Conservation (phyloP, 2,329 filamentous ascomycete genomes). For the Capronia americana region DNA sequence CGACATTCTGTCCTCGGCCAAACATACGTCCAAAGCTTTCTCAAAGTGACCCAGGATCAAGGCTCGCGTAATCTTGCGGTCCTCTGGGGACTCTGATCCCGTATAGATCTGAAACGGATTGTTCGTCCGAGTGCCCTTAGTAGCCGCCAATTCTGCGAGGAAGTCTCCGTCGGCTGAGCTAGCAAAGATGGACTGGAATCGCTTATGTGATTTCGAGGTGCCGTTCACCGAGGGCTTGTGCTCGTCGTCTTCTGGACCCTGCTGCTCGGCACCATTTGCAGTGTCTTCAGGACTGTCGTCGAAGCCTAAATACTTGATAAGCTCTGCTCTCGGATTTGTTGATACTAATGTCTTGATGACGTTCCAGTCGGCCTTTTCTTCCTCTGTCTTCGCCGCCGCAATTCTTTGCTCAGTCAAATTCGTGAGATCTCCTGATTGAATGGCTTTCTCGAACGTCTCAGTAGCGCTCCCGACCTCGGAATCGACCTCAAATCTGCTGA, state of each 20-base stretch:
- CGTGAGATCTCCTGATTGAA: slow-evolving; percentile 77
- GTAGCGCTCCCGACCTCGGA: slow-evolving; percentile 82
- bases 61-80: slow-evolving; percentile 84
- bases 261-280: slow-evolving; percentile 47
- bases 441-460: slow-evolving; percentile 81
- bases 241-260: slow-evolving; percentile 37
- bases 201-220: slow-evolving; percentile 63
- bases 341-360: slow-evolving; percentile 89
- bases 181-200: slow-evolving; percentile 82
- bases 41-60: slow-evolving; percentile 91
- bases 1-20: slow-evolving; percentile 87
- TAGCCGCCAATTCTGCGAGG: slow-evolving; percentile 80
- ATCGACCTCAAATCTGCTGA: slow-evolving; percentile 89
- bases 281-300: slow-evolving; percentile 64
- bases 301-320: slow-evolving; percentile 92
- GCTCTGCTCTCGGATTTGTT: slow-evolving; percentile 81
- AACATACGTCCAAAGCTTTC: slow-evolving; percentile 83
- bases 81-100: slow-evolving; percentile 80
- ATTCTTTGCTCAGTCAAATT: slow-evolving; percentile 82
- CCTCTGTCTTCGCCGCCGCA: slow-evolving; percentile 75
- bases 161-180: slow-evolving; percentile 77
- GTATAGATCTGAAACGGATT: slow-evolving; percentile 91
- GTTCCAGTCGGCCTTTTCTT: slow-evolving; percentile 95
- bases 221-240: slow-evolving; percentile 55
- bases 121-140: slow-evolving; percentile 90